Evolutionary conservation across 2,329 filamentous ascomycete genomes (phyloP).

Genomic region (Diaporthe batatas): DNA sequence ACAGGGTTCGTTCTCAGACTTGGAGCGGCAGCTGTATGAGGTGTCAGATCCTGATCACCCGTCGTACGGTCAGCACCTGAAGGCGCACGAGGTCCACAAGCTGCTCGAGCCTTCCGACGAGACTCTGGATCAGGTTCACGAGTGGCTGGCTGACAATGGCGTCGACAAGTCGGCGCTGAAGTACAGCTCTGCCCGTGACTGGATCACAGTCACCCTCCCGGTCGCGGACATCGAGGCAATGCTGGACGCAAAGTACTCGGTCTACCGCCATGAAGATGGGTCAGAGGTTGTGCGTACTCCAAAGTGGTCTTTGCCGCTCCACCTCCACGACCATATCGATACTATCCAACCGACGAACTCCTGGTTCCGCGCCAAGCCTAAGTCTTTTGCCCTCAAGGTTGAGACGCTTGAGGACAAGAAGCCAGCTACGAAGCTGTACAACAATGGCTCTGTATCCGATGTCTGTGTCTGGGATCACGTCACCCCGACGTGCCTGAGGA

Average conservation of each 20-base stretch:
- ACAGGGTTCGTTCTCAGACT: constrained; percentile 66
- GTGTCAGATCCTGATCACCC: constrained; percentile 60
- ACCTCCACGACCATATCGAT: constrained; percentile 56
- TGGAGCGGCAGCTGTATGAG: constrained; percentile 65
- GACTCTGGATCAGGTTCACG: constrained; percentile 64
- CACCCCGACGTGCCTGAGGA: constrained; percentile 60
- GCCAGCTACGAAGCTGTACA: constrained; percentile 48
- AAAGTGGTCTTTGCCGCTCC: constrained; percentile 66
- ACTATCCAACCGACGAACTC: constrained; percentile 65
- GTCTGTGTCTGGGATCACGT: constrained; percentile 63
- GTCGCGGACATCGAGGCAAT: constrained; percentile 61
- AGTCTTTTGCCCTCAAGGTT: constrained; percentile 49
- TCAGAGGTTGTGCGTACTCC: constrained; percentile 64
- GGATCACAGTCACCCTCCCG: constrained; percentile 60
- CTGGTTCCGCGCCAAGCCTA: constrained; percentile 57
- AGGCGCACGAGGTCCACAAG: constrained; percentile 63
- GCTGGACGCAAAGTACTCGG: constrained; percentile 57
- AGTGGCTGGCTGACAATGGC: constrained; percentile 68
- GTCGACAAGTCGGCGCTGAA: constrained; percentile 53
- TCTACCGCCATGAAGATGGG: constrained; percentile 68
- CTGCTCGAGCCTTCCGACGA: constrained; percentile 66
- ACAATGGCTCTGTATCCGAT: constrained; percentile 50
- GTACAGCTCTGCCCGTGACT: constrained; percentile 59
- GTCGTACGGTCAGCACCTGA: constrained; percentile 65
- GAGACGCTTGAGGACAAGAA: constrained; percentile 48